A percentile compares a stretch with the other conserved stretches of the same genome.
Evolutionary conservation across 306 rosid species (phyloP).

Genomic region (Luffa acutangula): DNA sequence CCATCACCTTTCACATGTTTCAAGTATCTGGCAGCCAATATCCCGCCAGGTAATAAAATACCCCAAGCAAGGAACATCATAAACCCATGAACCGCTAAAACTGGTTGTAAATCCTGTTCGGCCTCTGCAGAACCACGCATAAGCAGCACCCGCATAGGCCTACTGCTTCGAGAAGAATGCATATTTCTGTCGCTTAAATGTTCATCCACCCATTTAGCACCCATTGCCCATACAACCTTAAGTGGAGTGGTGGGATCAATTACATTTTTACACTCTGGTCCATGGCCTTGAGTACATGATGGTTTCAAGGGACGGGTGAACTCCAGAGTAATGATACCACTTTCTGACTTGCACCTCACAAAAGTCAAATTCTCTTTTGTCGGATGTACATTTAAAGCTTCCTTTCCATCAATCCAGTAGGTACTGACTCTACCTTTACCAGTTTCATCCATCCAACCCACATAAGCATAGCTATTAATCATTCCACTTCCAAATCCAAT

Average conservation of each 20-base stretch:
- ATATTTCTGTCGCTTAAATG: constrained; percentile 57
- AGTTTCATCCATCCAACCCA: constrained; percentile 68
- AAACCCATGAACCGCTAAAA: constrained; percentile 84
- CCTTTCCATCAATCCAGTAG: constrained; percentile 83
- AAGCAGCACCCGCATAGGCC: constrained; percentile 59
- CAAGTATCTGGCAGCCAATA: constrained; percentile 72
- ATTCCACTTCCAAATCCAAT: constrained; percentile 76
- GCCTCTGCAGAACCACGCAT: constrained; percentile 90
- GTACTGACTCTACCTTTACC: constrained; percentile 57
- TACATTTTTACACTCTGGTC: constrained; percentile 64
- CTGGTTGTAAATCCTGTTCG: constrained; percentile 83
- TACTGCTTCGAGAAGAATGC: constrained; percentile 72
- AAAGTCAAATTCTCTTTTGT: constrained; percentile 61
- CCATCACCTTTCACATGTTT: constrained; percentile 90
- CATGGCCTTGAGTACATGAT: constrained; percentile 31
- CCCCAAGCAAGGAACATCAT: constrained; percentile 98
- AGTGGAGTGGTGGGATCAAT: constrained; percentile 77
- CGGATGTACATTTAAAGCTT: constrained; percentile 49
- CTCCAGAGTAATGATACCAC: constrained; percentile 69
- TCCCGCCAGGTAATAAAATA: constrained; percentile 81
- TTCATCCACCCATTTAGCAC: constrained; percentile 56
- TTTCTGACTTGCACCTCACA: constrained; percentile 77
- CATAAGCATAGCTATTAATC: constrained; percentile 67
- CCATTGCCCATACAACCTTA: constrained; percentile 95
- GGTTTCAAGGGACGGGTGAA: constrained; percentile 82